Conservation (phyloP, 768 basidiomycete species). For the Trichaptum fuscoviolaceum region DNA sequence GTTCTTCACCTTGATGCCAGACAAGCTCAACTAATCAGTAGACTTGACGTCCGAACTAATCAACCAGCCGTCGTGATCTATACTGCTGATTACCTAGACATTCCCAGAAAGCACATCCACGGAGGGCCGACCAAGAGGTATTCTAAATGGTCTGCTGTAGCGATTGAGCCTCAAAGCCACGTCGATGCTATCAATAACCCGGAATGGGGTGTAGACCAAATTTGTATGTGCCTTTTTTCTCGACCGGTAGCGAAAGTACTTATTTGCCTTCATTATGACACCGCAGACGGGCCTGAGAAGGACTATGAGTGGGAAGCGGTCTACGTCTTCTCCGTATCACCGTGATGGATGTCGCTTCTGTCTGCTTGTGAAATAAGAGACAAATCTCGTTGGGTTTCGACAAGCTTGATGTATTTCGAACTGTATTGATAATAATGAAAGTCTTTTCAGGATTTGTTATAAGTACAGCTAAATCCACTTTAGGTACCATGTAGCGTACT, state of each 20-base stretch:
- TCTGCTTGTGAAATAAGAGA: too few species aligned
- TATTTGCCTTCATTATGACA: neutral
- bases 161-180: conserved; percentile 49
- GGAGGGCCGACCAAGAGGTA: conserved; percentile 42
- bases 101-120: conserved; percentile 41
- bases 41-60: conserved; percentile 44
- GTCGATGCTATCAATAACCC: conserved; percentile 53
- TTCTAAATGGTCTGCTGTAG: conserved; percentile 38
- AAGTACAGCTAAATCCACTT: too few species aligned
- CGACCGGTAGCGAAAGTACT: neutral
- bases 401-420: too few species aligned
- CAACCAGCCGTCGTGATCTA: conserved; percentile 50
- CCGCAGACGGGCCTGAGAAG: conserved; percentile 26
- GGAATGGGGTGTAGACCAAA: conserved; percentile 48
- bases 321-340: conserved; percentile 38
- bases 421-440: too few species aligned
- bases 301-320: conserved; percentile 43
- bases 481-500: too few species aligned
- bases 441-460: too few species aligned
- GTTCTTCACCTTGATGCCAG: neutral
- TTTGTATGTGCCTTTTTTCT: conserved; percentile 13
- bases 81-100: conserved; percentile 30
- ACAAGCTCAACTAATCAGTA: conserved; percentile 14
- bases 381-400: too few species aligned
- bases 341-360: neutral